Evolutionary conservation across 2,329 filamentous ascomycete genomes (phyloP).

Genomic region (Neonectria hederae): DNA sequence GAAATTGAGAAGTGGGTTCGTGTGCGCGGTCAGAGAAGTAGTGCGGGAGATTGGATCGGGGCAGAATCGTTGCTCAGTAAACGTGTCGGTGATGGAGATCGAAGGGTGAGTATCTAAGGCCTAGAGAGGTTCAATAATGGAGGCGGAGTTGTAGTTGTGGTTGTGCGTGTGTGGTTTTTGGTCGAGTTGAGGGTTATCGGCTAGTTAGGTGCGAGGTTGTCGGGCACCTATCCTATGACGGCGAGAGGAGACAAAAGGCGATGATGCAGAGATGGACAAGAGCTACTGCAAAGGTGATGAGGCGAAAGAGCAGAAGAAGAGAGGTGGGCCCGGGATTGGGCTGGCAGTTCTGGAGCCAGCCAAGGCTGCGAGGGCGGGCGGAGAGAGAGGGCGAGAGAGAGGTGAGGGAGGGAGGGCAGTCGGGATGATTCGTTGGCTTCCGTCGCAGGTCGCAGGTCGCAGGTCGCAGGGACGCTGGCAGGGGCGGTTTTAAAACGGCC

Average conservation of each 20-base stretch:
- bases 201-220: slow-evolving; percentile 14
- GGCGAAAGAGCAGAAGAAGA: slow-evolving; percentile 3
- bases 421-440: slow-evolving; percentile 25
- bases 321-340: not conserved
- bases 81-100: slow-evolving; percentile 5
- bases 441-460: slow-evolving; percentile 20
- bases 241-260: slow-evolving; percentile 7
- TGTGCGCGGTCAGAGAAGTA: slow-evolving; percentile 8
- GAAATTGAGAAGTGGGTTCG: slow-evolving; percentile 20
- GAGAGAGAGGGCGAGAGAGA: slow-evolving; percentile 16
- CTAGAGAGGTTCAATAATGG: not conserved
- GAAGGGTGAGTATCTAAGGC: not conserved
- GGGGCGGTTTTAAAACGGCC: slow-evolving; percentile 3
- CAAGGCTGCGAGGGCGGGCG: slow-evolving; percentile 23
- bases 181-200: slow-evolving; percentile 3
- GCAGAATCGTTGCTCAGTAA: not conserved
- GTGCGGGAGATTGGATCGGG: not conserved
- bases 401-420: slow-evolving; percentile 22
- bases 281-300: slow-evolving; percentile 13
- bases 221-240: slow-evolving; percentile 21
- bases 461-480: slow-evolving; percentile 13
- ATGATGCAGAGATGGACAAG: not conserved
- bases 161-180: slow-evolving; percentile 6
- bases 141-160: slow-evolving; percentile 1
- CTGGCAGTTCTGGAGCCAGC: slow-evolving; percentile 18